phyloP scores from a whole-genome alignment of 2,329 filamentous ascomycete genomes.

The Teratosphaeria pseudoeucalypti region DNA sequence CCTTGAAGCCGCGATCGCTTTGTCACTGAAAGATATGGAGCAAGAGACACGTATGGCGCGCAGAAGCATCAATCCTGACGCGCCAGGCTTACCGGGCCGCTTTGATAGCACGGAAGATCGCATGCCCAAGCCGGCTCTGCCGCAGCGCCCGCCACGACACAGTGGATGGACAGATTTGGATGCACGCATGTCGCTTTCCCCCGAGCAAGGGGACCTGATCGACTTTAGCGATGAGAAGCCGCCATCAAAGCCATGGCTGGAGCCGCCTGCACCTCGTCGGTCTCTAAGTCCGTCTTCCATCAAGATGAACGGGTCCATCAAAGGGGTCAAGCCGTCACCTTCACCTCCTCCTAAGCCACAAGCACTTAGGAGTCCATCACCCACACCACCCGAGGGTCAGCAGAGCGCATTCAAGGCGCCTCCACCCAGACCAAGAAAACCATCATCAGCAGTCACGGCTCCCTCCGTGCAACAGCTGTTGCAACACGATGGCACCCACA shows the following conservation, averaged over 20 bases:
- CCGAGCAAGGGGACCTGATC: constrained; percentile 34
- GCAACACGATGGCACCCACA: constrained; percentile 4
- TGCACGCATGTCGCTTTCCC: constrained; percentile 6
- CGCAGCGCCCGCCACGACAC: constrained; percentile 19
- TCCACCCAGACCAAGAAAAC: constrained; percentile 27
- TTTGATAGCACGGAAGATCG: constrained; percentile 1
- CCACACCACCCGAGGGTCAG: constrained; percentile 11
- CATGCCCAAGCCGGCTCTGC: constrained; percentile 24
- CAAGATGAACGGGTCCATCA: constrained; percentile 16
- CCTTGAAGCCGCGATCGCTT: constrained; percentile 37
- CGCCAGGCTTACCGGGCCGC: constrained; percentile 8
- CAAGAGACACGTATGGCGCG: constrained; percentile 24
- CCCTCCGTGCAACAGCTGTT: neutral
- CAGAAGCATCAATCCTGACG: constrained; percentile 27
- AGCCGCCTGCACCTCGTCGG: constrained; percentile 4
- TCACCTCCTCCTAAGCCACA: constrained; percentile 27
- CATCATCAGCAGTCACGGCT: constrained; percentile 24
- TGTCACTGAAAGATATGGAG: constrained; percentile 37
- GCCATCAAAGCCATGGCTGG: constrained; percentile 19
- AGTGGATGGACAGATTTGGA: neutral
- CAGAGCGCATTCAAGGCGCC: constrained; percentile 12
- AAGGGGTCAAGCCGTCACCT: constrained; percentile 12
- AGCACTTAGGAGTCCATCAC: constrained; percentile 30
- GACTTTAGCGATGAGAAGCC: constrained; percentile 36
- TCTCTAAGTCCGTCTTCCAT: constrained; percentile 1